Base-by-base conservation (phyloP, 257 asterid species). In the Petrea volubilis region DNA sequence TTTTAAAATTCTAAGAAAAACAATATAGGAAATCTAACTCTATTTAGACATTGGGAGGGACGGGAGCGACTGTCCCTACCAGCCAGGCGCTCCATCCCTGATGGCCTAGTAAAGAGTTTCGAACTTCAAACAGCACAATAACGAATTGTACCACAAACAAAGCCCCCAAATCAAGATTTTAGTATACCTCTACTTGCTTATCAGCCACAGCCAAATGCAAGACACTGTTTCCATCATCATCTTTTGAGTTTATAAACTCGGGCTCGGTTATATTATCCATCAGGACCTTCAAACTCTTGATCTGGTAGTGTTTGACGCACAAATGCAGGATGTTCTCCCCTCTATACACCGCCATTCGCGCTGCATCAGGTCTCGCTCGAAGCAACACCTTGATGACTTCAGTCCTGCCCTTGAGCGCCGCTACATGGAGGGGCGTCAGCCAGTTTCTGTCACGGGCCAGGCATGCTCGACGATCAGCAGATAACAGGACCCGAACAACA, bases 391-490 rank as follows among this genome's bases (percentile, higher is more conserved):
- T 6, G 75, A 83, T 12, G 25, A 64, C 79, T 3, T 71, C 70
- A 24, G 58, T 28, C 7, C 44, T 79, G 29, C 89, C 87, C 41
- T 83, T 76, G 4, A 70, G 62, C 8, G 80, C 83, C 0, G 89
- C 87, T 8, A 77, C 46, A 68, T 86, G 89, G 7, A 83, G 55
- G 3, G 92, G 87, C 13, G 74, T 70, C 25, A 71, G 74, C 24
- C 81, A 80, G 20, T 81, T 67, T 2, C 43, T 15, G 27, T 83
- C 84, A 4, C 68, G 61, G 10, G 52, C 70, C 9, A 75, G 8
- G 50, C 83, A 82, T 57, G 74, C 40, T 4, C 47, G 79, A 0
- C 55, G 56, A 55, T 80, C 41, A 2, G 38, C 72, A 0, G 28
- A 15, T 12, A 78, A 1, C 27, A 85, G 60, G 20, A n/a, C 78